Base-by-base conservation (phyloP, 139 green algal genomes). In the Tetradesmus obliquus region DNA sequence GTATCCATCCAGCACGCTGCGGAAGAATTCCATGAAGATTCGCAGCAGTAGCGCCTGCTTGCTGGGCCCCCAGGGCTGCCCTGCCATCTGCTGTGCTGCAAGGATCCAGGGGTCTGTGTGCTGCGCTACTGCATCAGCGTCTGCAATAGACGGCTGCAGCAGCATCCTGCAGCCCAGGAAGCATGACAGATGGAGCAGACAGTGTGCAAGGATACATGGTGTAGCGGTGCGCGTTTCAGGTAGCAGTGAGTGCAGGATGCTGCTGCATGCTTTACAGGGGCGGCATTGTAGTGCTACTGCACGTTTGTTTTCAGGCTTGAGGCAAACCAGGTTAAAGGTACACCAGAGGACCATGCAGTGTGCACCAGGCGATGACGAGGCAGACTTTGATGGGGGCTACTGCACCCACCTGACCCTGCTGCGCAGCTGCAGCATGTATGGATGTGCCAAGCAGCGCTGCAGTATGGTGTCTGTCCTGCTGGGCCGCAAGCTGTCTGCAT, bases 1-100 rank as follows among this genome's bases (percentile, higher is more conserved):
- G 55, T 89, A 89, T 17, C 55, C 82, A 6, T 58, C 19, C 69
- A 92, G 53, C 5, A 82, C 54, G 3, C 62, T 19, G 6, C n/a
- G 22, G 45, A 92, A 89, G 66, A 89, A 92, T 24, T 92, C 89
- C 55, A 92, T 17, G 82, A 92, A 89, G 15, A 89, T 17, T 1
- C 53, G 54, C 69, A 32, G n/a, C 89, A 89, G 55, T 22, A 92
- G 53, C 17, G 82, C 82, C 89, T 92, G 69, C 57, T 87, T 82
- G 57, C 24, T 53, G 10, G 60, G 79, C 2, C 54, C 57, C 57
- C 58, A 82, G 24, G 54, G 54, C 32, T 82, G 54, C 17, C 20
- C 6, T 9, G 32, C 45, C 45, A 89, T 82, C 69, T 60, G 54
- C 66, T 45, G 76, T n/a, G 81, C 82, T 57, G 89, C 89, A 7